A percentile compares a stretch with the other conserved stretches of the same genome.
Evolutionary conservation across 495 filamentous ascomycete species (phyloP).

Genomic region (Aspergillus kassunensis): DNA sequence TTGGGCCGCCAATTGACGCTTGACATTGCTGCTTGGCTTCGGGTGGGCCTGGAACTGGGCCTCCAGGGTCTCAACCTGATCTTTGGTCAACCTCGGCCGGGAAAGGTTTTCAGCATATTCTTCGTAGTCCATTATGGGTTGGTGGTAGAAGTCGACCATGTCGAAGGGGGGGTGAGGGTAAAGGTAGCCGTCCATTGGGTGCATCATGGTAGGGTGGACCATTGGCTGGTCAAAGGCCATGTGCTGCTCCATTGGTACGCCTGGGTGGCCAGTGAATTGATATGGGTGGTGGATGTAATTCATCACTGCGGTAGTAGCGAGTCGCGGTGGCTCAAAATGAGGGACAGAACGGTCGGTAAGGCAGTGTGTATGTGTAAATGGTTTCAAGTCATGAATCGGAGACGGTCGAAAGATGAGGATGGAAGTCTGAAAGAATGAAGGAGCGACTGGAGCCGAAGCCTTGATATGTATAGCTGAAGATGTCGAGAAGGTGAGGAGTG

Average conservation of each 20-base stretch:
- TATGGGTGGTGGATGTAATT: constrained; percentile 46
- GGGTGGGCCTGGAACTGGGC: constrained; percentile 69
- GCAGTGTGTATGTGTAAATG: constrained; percentile 2
- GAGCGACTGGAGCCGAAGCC: constrained; percentile 12
- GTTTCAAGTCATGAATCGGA: constrained; percentile 26
- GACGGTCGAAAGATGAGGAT: neutral
- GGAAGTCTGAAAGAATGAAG: neutral
- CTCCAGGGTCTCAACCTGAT: constrained; percentile 75
- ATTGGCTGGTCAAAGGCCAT: constrained; percentile 39
- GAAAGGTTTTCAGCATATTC: constrained; percentile 50
- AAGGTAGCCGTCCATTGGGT: constrained; percentile 42
- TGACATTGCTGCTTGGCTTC: constrained; percentile 73
- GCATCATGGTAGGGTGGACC: constrained; percentile 41
- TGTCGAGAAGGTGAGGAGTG: constrained; percentile 5
- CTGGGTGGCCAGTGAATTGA: constrained; percentile 35
- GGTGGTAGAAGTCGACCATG: constrained; percentile 46
- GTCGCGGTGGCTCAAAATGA: neutral
- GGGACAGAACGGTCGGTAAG: constrained; percentile 5
- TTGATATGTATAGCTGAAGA: constrained; percentile 13
- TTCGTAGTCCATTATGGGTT: constrained; percentile 49
- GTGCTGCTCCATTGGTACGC: constrained; percentile 38
- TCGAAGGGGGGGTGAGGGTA: constrained; percentile 43
- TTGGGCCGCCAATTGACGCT: constrained; percentile 67
- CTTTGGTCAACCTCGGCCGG: constrained; percentile 70
- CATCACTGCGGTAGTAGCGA: constrained; percentile 25